A percentile compares a stretch with the other conserved stretches of the same genome.
phyloP scores from a whole-genome alignment of 441 rosid genomes.

The Aquilaria agallochum region DNA sequence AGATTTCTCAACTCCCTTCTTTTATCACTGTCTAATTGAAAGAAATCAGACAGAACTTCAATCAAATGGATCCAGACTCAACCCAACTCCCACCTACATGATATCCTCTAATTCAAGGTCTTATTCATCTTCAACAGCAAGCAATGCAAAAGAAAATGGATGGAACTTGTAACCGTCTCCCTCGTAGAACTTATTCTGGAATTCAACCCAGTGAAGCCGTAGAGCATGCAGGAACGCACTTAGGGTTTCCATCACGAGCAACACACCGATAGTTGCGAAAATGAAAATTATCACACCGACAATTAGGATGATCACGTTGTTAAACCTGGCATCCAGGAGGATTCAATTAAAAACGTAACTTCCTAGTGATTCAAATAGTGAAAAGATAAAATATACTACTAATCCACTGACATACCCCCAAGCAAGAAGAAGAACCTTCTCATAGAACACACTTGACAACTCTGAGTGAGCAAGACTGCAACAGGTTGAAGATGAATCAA shows the following conservation, averaged over 20 bases:
- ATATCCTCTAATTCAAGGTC: too few relatives aligned
- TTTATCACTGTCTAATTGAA: too few relatives aligned
- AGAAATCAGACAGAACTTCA: too few relatives aligned
- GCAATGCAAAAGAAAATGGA: slow-evolving; percentile 35
- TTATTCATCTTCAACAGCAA: too few relatives aligned
- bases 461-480: slow-evolving; percentile 45
- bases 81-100: too few relatives aligned
- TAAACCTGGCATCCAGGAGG: slow-evolving; percentile 24
- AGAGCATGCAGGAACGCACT: slow-evolving; percentile 45
- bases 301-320: slow-evolving; percentile 31
- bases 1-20: too few relatives aligned
- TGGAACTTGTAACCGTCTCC: slow-evolving; percentile 45
- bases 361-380: too few relatives aligned
- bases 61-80: too few relatives aligned
- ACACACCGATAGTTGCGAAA: slow-evolving; percentile 41
- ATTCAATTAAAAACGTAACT: too few relatives aligned
- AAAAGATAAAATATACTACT: too few relatives aligned
- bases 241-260: slow-evolving; percentile 44
- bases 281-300: slow-evolving; percentile 35
- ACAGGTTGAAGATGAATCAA: too few relatives aligned
- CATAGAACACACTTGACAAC: slow-evolving; percentile 42
- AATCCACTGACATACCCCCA: slow-evolving; percentile 28
- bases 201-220: slow-evolving; percentile 49
- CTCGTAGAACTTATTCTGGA: slow-evolving; percentile 45
- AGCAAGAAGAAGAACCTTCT: slow-evolving; percentile 39